These are phyloP conservation scores for Agaricus bisporus DNA, from an alignment of 768 basidiomycete genomes.

Conservation along the genomic window DNA sequence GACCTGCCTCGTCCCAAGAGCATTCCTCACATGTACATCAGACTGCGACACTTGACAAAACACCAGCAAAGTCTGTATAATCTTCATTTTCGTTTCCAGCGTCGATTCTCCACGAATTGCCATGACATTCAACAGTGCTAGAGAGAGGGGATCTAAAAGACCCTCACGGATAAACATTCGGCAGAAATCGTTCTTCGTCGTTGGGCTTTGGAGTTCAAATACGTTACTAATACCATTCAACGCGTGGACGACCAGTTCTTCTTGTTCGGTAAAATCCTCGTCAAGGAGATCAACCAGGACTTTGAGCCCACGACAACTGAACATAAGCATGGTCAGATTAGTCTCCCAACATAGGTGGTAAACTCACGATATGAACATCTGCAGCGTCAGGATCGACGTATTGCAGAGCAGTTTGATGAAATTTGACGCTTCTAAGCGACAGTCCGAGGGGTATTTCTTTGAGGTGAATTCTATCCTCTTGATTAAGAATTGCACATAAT, in stretches of 20 bases:
- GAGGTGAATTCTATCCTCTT: constrained; percentile 72
- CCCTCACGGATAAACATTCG: constrained; percentile 98
- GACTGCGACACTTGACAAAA: constrained; percentile 97
- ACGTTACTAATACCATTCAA: constrained; percentile 93
- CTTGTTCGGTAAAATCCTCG: constrained; percentile 90
- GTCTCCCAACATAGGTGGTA: not conserved
- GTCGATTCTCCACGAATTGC: constrained; percentile 59
- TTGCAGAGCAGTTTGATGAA: constrained; percentile 91
- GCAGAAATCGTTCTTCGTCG: constrained; percentile 97
- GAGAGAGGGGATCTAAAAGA: constrained; percentile 85
- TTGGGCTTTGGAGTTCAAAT: constrained; percentile 93
- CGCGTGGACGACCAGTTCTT: constrained; percentile 87
- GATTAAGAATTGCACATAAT: not conserved
- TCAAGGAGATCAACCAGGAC: constrained; percentile 95
- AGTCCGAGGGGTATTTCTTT: constrained; percentile 90
- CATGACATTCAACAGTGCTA: constrained; percentile 87
- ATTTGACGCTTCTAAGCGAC: constrained; percentile 90
- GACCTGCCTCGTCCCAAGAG: constrained; percentile 85
- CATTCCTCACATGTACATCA: constrained; percentile 89
- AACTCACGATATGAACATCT: constrained; percentile 97
- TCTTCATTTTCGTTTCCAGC: constrained; percentile 78
- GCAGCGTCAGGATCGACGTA: constrained; percentile 87
- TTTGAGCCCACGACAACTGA: constrained; percentile 88
- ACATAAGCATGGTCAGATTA: not conserved
- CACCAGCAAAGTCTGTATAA: constrained; percentile 81